Conservation (phyloP, 495 filamentous ascomycete species). For the Chaetomium tenue region DNA sequence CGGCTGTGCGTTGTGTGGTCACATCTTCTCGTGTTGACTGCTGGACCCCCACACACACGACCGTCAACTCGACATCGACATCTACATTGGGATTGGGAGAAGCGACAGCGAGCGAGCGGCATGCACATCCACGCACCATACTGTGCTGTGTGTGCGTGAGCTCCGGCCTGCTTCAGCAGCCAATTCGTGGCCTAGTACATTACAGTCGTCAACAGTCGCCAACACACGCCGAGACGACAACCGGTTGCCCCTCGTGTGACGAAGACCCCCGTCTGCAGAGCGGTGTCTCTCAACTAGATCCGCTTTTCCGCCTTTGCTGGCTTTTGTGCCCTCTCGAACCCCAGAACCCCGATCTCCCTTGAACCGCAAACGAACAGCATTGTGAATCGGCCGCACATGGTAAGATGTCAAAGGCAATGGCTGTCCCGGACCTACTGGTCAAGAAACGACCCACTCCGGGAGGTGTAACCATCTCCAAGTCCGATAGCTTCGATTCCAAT, state of each 20-base stretch:
- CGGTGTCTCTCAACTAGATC: background rate
- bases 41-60: background rate
- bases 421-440: background rate
- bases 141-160: background rate
- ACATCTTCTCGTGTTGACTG: slow-evolving; percentile 11
- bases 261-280: too few species aligned
- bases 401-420: slow-evolving; percentile 3
- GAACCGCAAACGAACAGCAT: background rate
- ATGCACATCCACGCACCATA: too few species aligned
- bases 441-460: slow-evolving; percentile 15
- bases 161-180: background rate
- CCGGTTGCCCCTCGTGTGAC: too few species aligned
- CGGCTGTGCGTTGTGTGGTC: background rate
- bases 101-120: too few species aligned
- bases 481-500: slow-evolving; percentile 18
- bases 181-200: background rate
- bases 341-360: background rate
- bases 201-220: too few species aligned
- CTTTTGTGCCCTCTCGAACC: too few species aligned
- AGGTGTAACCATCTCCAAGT: background rate
- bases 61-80: background rate
- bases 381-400: background rate
- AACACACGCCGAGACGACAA: too few species aligned
- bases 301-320: background rate
- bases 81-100: background rate